Evolutionary conservation across 371 early-diverging fungal genomes (phyloP).

Genomic region (Mycotypha africana): DNA sequence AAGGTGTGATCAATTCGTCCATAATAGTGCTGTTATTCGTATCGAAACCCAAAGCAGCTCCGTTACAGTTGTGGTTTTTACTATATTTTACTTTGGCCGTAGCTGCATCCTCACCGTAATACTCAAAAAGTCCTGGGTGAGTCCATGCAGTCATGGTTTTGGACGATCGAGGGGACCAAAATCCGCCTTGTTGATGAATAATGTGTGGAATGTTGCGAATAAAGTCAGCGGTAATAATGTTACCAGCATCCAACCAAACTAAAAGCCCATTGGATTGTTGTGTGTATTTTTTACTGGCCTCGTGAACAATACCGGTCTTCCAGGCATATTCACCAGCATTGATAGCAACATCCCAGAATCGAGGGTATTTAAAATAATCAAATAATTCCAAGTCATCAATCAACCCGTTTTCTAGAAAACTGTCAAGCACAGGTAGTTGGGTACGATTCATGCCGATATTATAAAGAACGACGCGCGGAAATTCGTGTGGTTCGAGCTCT

Average conservation of each 20-base stretch:
- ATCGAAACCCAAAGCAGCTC: slow-evolving; percentile 51
- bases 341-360: slow-evolving; percentile 46
- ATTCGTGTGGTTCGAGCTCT: slow-evolving; percentile 12
- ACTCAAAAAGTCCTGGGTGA: slow-evolving; percentile 45
- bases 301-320: slow-evolving; percentile 54
- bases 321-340: slow-evolving; percentile 53
- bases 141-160: slow-evolving; percentile 40
- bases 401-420: slow-evolving; percentile 16
- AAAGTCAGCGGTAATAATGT: slow-evolving; percentile 39
- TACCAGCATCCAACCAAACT: slow-evolving; percentile 54
- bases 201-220: slow-evolving; percentile 29
- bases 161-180: slow-evolving; percentile 47
- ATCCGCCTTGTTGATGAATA: slow-evolving; percentile 20
- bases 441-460: slow-evolving; percentile 29
- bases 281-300: slow-evolving; percentile 17
- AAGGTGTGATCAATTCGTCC: slow-evolving; percentile 36
- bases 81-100: slow-evolving; percentile 28
- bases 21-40: slow-evolving; percentile 28
- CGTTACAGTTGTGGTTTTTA: slow-evolving; percentile 47
- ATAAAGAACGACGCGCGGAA: slow-evolving; percentile 31
- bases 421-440: slow-evolving; percentile 20
- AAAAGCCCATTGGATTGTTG: slow-evolving; percentile 34
- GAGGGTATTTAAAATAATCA: slow-evolving; percentile 40
- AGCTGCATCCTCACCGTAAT: slow-evolving; percentile 32
- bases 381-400: slow-evolving; percentile 39